These are phyloP conservation scores for Drechslerella dactyloides DNA, from an alignment of 2,329 filamentous ascomycete genomes.

Conservation along the genomic window DNA sequence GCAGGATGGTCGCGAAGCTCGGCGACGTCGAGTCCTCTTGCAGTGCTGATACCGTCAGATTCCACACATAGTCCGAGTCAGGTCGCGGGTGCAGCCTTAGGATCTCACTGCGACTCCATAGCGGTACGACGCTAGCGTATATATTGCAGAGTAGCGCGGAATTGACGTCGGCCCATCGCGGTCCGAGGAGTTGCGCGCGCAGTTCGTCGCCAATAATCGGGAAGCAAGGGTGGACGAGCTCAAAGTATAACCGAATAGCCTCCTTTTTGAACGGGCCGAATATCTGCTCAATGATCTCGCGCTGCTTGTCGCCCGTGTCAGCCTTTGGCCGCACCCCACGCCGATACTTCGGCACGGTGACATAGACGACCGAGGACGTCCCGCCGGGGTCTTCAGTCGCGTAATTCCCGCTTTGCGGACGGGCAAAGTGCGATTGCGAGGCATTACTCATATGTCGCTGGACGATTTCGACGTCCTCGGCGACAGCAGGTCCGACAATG, in stretches of 20 bases:
- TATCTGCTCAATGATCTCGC: conserved; percentile 66
- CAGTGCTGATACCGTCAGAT: conserved; percentile 67
- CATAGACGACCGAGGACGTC: conserved; percentile 58
- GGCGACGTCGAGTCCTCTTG: conserved; percentile 68
- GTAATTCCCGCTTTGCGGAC: conserved; percentile 16
- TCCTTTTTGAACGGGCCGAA: conserved; percentile 64
- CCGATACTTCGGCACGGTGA: conserved; percentile 53
- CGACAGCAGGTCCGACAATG: conserved; percentile 67
- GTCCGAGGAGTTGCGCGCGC: conserved; percentile 27
- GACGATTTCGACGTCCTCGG: conserved; percentile 66
- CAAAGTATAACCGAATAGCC: conserved; percentile 63
- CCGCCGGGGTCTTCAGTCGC: conserved; percentile 58
- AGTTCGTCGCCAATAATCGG: conserved; percentile 65
- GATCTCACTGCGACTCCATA: conserved; percentile 64
- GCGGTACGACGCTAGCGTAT: conserved; percentile 66
- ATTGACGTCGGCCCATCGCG: conserved; percentile 29
- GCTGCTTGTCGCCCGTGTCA: conserved; percentile 61
- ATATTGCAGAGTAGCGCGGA: conserved; percentile 66
- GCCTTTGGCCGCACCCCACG: conserved; percentile 59
- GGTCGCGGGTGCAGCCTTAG: conserved; percentile 62
- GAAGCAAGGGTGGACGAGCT: conserved; percentile 67
- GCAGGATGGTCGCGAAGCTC: conserved; percentile 66
- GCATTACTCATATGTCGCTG: conserved; percentile 46
- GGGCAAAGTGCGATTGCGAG: conserved; percentile 21
- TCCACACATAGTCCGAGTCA: conserved; percentile 68